phyloP scores from a whole-genome alignment of 257 asterid genomes.

The Solanum etuberosum region DNA sequence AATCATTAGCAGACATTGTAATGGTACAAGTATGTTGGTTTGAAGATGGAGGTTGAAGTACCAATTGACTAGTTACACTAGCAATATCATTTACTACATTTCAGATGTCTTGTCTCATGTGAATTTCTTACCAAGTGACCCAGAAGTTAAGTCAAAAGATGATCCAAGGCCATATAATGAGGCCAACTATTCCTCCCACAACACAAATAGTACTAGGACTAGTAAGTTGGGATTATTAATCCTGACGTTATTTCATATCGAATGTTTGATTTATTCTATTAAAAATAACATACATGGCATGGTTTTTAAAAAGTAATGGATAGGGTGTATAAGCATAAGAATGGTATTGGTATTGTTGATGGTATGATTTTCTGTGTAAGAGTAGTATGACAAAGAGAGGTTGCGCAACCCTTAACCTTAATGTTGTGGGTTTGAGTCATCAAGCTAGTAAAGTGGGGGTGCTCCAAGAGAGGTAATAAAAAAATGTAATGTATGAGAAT shows the following conservation, averaged over 20 bases:
- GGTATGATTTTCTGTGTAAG: background rate
- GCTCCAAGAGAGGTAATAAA: background rate
- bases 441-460: background rate
- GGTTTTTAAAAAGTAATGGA: background rate
- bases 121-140: background rate
- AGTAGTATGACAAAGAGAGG: background rate
- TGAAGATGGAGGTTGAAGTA: conserved; percentile 83
- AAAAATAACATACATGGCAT: too few relatives aligned
- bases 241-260: background rate
- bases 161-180: background rate
- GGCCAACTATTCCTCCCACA: background rate
- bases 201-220: background rate
- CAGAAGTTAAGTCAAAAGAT: background rate
- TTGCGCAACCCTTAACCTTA: background rate
- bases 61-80: conserved; percentile 44
- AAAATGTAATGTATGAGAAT: background rate
- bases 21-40: background rate
- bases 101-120: background rate
- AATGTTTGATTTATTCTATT: background rate
- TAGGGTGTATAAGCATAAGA: background rate
- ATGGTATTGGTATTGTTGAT: background rate
- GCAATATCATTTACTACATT: background rate
- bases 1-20: background rate
- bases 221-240: background rate
- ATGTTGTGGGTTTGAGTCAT: too few relatives aligned